Base-by-base conservation (phyloP, 352 stramenopile species). In the Peronospora belbahrii region DNA sequence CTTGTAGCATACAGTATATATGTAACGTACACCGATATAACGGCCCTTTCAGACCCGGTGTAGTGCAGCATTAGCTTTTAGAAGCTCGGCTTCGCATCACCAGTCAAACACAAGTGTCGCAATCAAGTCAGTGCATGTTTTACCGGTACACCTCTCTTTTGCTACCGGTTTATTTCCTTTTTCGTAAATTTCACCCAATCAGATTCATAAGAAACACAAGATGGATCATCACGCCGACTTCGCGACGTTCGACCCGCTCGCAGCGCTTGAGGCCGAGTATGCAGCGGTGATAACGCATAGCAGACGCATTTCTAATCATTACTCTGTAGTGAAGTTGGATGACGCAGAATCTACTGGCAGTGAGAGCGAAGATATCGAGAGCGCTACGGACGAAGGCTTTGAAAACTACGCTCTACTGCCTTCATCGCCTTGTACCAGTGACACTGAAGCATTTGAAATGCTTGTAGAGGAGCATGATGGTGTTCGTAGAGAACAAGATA, bases 181-280 rank as follows among this genome's bases (percentile, higher is more conserved):
- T 28, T 28, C 24, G 24, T 28, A 9, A 9, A 28, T 28, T 28
- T 14, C 27, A 11, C 14, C 27, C 27, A 33, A 33, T 33, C 27
- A 33, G n/a, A 47, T 48, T n/a, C 41, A 22, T 48, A 9, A 28
- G 40, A 17, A n/a, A 33, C 8, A 19, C 17, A 20, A 6, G 24
- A 20, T 78, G 58, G 59, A 67, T 20, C 51, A 55, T 20, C 51
- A 55, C 19, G 15, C 57, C 24, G 23, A 24, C 14, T 11, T 14
- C n/a, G 48, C 50, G 15, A 40, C 44, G 15, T 62, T 69, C 30
- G 74, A 87, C 49, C 72, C 67, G 42, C 64, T 87, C 1, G 68
- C 56, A 32, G 37, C 48, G 46, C 59, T 87, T 1, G 75, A 87
- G 14, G 70, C 66, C 37, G 75, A 87, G 47, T 87, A 87, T 47